Conservation (phyloP, 805 yeast species). For the Alloascoidea africana region DNA sequence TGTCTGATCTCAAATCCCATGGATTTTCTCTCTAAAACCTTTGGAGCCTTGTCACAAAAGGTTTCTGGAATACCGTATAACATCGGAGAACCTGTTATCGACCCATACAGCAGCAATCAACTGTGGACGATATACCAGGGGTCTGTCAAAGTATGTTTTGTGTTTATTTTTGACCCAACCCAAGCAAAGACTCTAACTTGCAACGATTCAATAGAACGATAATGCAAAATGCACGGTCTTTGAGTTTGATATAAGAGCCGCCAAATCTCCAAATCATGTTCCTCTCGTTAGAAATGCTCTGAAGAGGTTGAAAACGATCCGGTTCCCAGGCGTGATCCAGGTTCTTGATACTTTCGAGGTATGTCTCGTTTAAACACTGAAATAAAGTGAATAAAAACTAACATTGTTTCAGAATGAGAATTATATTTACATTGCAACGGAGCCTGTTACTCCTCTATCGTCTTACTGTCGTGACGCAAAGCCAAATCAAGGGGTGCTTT, state of each 20-base stretch:
- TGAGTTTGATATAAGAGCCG: conserved; percentile 32
- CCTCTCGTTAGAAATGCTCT: conserved; percentile 29
- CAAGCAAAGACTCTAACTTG: background rate
- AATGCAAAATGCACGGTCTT: conserved; percentile 44
- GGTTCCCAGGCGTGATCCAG: conserved; percentile 55
- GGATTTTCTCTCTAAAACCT: conserved; percentile 57
- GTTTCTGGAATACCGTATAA: conserved; percentile 45
- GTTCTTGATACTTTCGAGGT: conserved; percentile 47
- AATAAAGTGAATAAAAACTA: conserved; percentile 1
- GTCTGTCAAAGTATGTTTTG: conserved; percentile 22
- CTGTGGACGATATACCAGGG: conserved; percentile 59
- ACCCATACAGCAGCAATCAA: conserved; percentile 20
- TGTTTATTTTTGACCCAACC: background rate
- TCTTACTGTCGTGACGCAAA: conserved; percentile 10
- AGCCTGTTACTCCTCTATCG: conserved; percentile 40
- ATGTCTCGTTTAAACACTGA: conserved; percentile 2
- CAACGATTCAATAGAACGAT: conserved; percentile 29
- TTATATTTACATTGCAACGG: conserved; percentile 47
- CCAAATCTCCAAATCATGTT: conserved; percentile 10
- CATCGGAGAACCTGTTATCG: conserved; percentile 26
- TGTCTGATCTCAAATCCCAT: too few relatives aligned
- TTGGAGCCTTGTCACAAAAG: conserved; percentile 30
- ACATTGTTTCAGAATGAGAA: conserved; percentile 24
- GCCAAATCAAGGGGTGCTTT: conserved; percentile 18
- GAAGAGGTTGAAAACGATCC: conserved; percentile 35